These are phyloP conservation scores for Rhododendron molle DNA, from an alignment of 148 eudicot genomes.

Conservation along the genomic window DNA sequence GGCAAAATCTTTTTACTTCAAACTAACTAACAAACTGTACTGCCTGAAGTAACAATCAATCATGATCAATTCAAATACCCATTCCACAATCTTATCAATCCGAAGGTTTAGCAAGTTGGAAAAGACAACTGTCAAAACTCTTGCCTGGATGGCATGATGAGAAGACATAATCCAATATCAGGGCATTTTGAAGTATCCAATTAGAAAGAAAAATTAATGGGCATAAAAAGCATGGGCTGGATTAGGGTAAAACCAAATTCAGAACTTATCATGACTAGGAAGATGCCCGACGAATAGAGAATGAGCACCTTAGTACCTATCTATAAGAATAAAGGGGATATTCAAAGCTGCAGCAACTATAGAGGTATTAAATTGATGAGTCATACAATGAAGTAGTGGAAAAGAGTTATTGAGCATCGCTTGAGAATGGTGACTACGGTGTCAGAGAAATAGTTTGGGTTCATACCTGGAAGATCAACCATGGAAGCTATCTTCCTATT, in stretches of 20 bases:
- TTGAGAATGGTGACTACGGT: no score
- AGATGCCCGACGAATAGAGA: no score
- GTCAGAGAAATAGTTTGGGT: no score
- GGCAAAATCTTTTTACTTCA: neutral
- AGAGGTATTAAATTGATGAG: no score
- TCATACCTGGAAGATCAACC: no score
- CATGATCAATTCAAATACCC: neutral
- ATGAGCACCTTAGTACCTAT: no score
- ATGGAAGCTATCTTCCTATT: no score
- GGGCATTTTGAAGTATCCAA: neutral
- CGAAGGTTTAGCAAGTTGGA: neutral
- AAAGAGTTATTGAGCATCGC: no score
- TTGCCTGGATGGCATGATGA: neutral
- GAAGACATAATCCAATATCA: neutral
- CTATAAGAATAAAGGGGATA: no score
- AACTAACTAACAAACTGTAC: neutral
- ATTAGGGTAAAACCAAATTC: neutral
- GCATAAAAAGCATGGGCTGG: neutral
- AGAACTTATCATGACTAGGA: neutral
- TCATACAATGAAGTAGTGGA: no score
- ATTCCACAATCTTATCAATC: neutral
- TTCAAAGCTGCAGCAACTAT: no score
- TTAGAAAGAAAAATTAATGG: neutral
- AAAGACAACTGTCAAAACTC: neutral
- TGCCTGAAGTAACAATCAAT: conserved; percentile 5